Evolutionary conservation across 1,284 basidiomycete genomes (phyloP).

Genomic region (Boletus smithii): DNA sequence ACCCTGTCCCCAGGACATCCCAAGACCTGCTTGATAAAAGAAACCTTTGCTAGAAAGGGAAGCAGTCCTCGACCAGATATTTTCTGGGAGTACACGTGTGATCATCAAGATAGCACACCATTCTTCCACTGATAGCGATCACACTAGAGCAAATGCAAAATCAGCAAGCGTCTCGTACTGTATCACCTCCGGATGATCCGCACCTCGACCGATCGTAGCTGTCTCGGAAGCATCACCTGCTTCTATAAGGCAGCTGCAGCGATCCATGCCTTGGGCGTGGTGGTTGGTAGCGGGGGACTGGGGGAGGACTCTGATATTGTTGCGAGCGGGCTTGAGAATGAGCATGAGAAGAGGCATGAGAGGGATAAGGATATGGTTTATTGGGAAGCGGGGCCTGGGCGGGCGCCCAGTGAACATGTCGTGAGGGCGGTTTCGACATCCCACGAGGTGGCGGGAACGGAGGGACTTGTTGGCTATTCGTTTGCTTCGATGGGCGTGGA

Average conservation of each 20-base stretch:
- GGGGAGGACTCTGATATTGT: conserved; percentile 1
- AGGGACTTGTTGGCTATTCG: conserved; percentile 12
- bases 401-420: conserved; percentile 30
- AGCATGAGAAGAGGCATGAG: conserved; percentile 17
- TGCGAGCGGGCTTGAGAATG: conserved; percentile 10
- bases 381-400: conserved; percentile 27
- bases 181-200: conserved; percentile 30
- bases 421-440: conserved; percentile 12
- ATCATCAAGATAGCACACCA: conserved; percentile 27
- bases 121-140: conserved; percentile 24
- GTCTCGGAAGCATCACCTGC: conserved; percentile 18
- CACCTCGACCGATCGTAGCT: conserved; percentile 22
- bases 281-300: conserved; percentile 24
- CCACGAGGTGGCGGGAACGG: conserved; percentile 28
- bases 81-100: conserved; percentile 17
- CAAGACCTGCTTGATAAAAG: conserved; percentile 15
- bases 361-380: conserved; percentile 31
- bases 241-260: conserved; percentile 5
- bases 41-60: conserved; percentile 14
- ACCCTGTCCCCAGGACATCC: conserved; percentile 2
- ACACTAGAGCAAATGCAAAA: conserved; percentile 22
- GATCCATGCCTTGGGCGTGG: conserved; percentile 12
- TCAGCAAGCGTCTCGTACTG: conserved; percentile 19
- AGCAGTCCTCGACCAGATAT: conserved; percentile 9
- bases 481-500: conserved; percentile 6